These are phyloP conservation scores for Fraxinus quadrangulata DNA, from an alignment of 257 asterid species.

Conservation along the genomic window DNA sequence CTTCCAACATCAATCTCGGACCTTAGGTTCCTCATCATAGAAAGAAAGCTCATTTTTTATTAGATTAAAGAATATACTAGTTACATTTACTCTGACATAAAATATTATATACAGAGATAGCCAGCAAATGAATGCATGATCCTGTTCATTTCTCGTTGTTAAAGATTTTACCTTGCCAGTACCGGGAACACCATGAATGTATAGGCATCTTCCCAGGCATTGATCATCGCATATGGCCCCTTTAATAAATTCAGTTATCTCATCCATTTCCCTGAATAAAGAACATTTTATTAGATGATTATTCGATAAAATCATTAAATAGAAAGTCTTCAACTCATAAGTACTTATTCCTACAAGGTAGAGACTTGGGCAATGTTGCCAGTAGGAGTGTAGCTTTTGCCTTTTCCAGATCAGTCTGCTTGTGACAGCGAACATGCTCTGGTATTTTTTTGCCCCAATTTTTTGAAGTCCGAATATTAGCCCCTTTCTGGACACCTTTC, in stretches of 20 bases:
- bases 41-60: slow-evolving; percentile 71
- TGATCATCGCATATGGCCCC: slow-evolving; percentile 89
- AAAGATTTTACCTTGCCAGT: slow-evolving; percentile 81
- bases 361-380: slow-evolving; percentile 86
- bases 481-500: slow-evolving; percentile 78
- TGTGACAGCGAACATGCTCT: slow-evolving; percentile 77
- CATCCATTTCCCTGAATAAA: slow-evolving; percentile 79
- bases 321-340: slow-evolving; percentile 25
- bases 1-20: slow-evolving; percentile 84
- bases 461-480: slow-evolving; percentile 76
- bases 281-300: slow-evolving; percentile 27
- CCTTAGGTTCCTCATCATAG: slow-evolving; percentile 78
- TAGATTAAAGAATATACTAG: slow-evolving; percentile 29
- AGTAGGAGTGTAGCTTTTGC: slow-evolving; percentile 88
- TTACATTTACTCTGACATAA: slow-evolving; percentile 7
- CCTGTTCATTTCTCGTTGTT: slow-evolving; percentile 12
- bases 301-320: slow-evolving; percentile 15
- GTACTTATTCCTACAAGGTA: slow-evolving; percentile 88
- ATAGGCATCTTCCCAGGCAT: slow-evolving; percentile 93
- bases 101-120: slow-evolving; percentile 5
- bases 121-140: slow-evolving; percentile 6
- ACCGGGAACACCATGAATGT: slow-evolving; percentile 98
- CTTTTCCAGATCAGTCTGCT: slow-evolving; percentile 83
- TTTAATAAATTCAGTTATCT: slow-evolving; percentile 77
- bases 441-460: slow-evolving; percentile 90